phyloP scores from a whole-genome alignment of 306 rosid genomes.

The Cucumis melo region DNA sequence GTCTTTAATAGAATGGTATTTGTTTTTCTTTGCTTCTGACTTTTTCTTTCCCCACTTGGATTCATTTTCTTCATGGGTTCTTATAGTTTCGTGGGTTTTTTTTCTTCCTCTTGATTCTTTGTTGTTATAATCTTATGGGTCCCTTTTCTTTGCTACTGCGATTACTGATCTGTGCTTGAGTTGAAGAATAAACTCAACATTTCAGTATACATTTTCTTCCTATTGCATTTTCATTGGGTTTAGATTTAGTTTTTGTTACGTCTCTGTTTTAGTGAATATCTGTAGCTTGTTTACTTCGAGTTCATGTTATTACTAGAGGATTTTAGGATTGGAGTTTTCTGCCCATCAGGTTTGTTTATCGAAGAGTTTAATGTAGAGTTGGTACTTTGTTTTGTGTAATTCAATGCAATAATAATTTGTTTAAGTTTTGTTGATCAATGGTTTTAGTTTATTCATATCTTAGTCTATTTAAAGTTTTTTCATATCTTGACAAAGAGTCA shows the following conservation, averaged over 20 bases:
- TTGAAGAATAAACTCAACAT: constrained; percentile 9
- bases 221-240: constrained; percentile 5
- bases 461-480: not conserved
- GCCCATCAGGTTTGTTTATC: not conserved
- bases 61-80: not conserved
- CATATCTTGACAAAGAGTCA: not conserved
- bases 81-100: not conserved
- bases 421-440: not conserved
- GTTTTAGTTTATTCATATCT: not conserved
- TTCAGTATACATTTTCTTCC: constrained; percentile 6
- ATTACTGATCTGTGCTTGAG: constrained; percentile 34
- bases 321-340: not conserved
- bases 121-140: not conserved
- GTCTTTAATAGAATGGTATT: constrained; percentile 43
- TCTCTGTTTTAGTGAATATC: not conserved
- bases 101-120: not conserved
- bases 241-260: not conserved
- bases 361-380: not conserved
- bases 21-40: constrained; percentile 13
- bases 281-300: not conserved
- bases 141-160: not conserved
- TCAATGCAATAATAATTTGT: not conserved
- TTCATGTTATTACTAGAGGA: not conserved
- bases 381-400: not conserved
- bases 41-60: constrained; percentile 12